A percentile compares a stretch with the other conserved stretches of the same genome.
These are phyloP conservation scores for Kluyveromyces aestuarii DNA, from an alignment of 805 yeast genomes.

Conservation along the genomic window DNA sequence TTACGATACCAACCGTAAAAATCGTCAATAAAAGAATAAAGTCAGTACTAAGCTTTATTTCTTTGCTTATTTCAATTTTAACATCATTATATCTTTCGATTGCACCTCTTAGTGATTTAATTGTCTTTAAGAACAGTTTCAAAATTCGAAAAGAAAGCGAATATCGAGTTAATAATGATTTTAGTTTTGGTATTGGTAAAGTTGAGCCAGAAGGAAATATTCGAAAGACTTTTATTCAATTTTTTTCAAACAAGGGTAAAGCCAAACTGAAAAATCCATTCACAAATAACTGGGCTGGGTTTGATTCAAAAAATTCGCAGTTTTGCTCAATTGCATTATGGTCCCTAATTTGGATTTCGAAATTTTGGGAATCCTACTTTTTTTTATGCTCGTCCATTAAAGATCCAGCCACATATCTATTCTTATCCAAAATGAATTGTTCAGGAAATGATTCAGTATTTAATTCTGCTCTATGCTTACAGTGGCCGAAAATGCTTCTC, in stretches of 20 bases:
- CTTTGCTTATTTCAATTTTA: conserved; percentile 40
- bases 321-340: conserved; percentile 45
- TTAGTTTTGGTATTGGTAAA: neutral
- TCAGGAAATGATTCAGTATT: conserved; percentile 49
- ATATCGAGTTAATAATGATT: too few species aligned
- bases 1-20: conserved; percentile 31
- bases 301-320: neutral
- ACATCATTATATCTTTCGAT: conserved; percentile 42
- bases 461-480: conserved; percentile 39
- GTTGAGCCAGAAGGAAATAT: conserved; percentile 9
- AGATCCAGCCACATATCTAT: conserved; percentile 55
- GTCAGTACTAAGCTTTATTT: conserved; percentile 36
- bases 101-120: conserved; percentile 42
- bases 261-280: conserved; percentile 31
- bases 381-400: conserved; percentile 53
- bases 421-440: conserved; percentile 35
- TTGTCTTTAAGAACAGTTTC: conserved; percentile 22
- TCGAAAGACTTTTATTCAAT: conserved; percentile 39
- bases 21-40: conserved; percentile 21
- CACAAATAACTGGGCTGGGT: conserved; percentile 33
- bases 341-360: conserved; percentile 48
- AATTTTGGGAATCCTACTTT: conserved; percentile 59
- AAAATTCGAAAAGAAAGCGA: neutral
- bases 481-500: conserved; percentile 44
- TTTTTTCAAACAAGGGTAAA: conserved; percentile 47